Evolutionary conservation across 768 basidiomycete genomes (phyloP), one percentile per base, ranked within the genome.

Genomic region (Paxillus ammoniavirescens): DNA sequence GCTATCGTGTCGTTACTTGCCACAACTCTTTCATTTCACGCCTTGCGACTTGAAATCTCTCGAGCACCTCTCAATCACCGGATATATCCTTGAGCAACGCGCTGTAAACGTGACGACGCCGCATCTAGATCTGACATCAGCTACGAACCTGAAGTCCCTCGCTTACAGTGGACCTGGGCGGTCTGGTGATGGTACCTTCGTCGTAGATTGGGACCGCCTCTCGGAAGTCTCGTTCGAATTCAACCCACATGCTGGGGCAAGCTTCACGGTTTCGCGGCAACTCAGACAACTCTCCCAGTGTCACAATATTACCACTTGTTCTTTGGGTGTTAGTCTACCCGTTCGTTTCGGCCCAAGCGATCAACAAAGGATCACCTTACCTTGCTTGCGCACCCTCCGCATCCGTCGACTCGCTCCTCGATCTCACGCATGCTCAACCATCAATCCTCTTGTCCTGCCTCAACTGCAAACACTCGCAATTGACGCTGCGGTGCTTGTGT

Each of bases 391-490:
- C 15, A 61, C 56, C 5, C 57, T 65, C 14, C 56, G 62, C 17
- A 21, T 62, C 31, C 57, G 65, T 46, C 50, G 53, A 40, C 58
- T 60, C 45, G 50, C 46, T 3, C 2, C 35, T 0, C 2, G 10
- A 8, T 40, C 52, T 31, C 35, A 53, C 8, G 56, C 49, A 36
- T n/a, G 45, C 9, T 33, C 21, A 2, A 21, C 26, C 0, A 51
- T 65, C 40, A 46, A 60, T n/a, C 47, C 9, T 12, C 55, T 66
- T 4, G 21, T 60, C 26, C 48, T 64, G 5, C 65, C 65, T 1
- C 55, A 47, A n/a, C 58, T 62, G 12, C 46, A 55, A 35, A 59
- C 53, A 8, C 60, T 65, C 6, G 60, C 57, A 35, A 59, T 66
- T 10, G 59, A 63, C 6, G 49, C 57, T n/a, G 48, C 45, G 15